These are phyloP conservation scores for Tulasnella sp. DNA, from an alignment of 768 basidiomycete species.

Conservation along the genomic window DNA sequence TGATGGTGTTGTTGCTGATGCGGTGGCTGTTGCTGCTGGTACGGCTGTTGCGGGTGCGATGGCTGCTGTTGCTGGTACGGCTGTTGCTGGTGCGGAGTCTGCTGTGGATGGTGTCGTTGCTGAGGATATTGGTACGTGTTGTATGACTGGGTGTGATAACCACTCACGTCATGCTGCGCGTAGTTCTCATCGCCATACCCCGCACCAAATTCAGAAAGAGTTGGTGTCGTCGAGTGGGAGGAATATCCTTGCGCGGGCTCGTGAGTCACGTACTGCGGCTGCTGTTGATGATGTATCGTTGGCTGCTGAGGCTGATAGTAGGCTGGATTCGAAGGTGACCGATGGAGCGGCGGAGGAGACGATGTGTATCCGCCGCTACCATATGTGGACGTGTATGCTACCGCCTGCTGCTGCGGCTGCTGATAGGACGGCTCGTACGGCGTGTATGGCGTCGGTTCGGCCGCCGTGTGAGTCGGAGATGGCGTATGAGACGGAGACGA, in stretches of 20 bases:
- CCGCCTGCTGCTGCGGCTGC: background rate
- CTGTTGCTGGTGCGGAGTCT: background rate
- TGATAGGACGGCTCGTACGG: background rate
- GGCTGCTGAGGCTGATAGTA: too few species aligned
- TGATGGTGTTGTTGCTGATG: background rate
- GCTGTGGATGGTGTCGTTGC: background rate
- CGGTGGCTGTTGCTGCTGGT: background rate
- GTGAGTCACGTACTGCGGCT: too few species aligned
- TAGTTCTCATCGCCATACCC: background rate
- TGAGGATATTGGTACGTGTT: conserved; percentile 11
- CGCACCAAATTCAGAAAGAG: background rate
- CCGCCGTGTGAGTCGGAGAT: background rate
- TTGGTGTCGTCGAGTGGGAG: background rate
- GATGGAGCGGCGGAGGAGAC: too few species aligned
- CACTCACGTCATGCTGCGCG: conserved; percentile 9
- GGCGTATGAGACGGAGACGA: background rate
- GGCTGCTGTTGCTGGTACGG: background rate
- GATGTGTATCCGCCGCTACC: too few species aligned
- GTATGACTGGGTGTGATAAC: conserved; percentile 9
- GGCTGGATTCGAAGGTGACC: too few species aligned
- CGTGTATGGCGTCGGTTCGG: too few species aligned
- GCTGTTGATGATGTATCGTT: too few species aligned
- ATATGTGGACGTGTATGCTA: background rate
- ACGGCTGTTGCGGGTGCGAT: background rate
- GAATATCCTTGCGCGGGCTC: background rate